phyloP scores from a whole-genome alignment of 768 basidiomycete genomes.

The Trametopsis cervina region DNA sequence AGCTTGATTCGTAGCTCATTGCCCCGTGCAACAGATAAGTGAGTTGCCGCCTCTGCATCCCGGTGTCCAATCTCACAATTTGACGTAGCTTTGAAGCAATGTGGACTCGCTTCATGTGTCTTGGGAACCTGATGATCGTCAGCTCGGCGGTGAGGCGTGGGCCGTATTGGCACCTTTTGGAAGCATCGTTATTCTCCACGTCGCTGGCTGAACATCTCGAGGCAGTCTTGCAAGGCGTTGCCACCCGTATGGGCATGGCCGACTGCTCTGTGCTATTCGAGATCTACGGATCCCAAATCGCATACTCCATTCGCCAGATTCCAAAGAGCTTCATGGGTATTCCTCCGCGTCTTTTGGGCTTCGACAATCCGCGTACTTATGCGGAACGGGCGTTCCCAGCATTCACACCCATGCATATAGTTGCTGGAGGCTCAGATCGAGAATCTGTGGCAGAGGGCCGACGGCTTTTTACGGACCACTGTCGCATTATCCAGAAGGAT shows the following conservation, averaged over 20 bases:
- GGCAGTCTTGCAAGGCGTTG: slow-evolving; percentile 53
- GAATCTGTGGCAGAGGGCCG: slow-evolving; percentile 31
- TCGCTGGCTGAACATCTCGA: slow-evolving; percentile 33
- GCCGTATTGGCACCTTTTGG: slow-evolving; percentile 85
- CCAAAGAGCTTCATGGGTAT: slow-evolving; percentile 47
- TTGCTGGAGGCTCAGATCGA: slow-evolving; percentile 29
- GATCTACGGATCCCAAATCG: slow-evolving; percentile 72
- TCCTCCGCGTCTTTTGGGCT: slow-evolving; percentile 73
- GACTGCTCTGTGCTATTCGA: slow-evolving; percentile 61
- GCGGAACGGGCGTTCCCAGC: slow-evolving; percentile 59
- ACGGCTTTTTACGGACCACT: slow-evolving; percentile 52
- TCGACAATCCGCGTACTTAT: slow-evolving; percentile 54
- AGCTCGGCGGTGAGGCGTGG: slow-evolving; percentile 72
- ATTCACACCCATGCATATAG: slow-evolving; percentile 62
- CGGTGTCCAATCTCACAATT: neutral
- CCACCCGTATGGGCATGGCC: slow-evolving; percentile 59
- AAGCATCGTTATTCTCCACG: slow-evolving; percentile 46
- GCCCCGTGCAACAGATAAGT: slow-evolving; percentile 43
- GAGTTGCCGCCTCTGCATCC: slow-evolving; percentile 22
- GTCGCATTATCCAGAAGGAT: slow-evolving; percentile 48
- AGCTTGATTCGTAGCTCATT: slow-evolving; percentile 37
- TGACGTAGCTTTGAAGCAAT: slow-evolving; percentile 61
- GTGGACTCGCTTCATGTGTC: slow-evolving; percentile 61
- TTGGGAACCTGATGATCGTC: slow-evolving; percentile 74
- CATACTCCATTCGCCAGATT: slow-evolving; percentile 51